A percentile compares a stretch with the other conserved stretches of the same genome.
phyloP scores from a whole-genome alignment of 352 stramenopile species.

The Phytophthora aleatoria region DNA sequence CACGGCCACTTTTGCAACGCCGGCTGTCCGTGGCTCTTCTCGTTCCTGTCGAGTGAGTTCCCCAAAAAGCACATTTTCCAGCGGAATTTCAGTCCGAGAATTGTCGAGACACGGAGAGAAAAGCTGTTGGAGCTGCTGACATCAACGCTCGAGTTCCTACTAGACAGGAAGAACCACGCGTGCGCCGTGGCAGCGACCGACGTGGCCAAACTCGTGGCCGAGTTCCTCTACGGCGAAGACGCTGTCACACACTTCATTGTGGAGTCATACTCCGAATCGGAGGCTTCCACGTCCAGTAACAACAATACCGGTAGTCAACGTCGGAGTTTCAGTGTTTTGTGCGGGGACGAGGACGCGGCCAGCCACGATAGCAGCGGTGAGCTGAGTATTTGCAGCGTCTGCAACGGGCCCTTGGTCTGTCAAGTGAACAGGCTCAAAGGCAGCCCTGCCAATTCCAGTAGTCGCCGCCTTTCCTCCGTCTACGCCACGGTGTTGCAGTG shows the following conservation, averaged over 20 bases:
- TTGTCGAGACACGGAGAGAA: slow-evolving; percentile 15
- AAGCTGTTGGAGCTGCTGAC: slow-evolving; percentile 27
- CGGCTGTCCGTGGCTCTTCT: slow-evolving; percentile 35
- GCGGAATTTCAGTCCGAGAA: slow-evolving; percentile 20
- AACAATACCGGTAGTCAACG: slow-evolving; percentile 7
- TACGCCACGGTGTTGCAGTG: slow-evolving; percentile 37
- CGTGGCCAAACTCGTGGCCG: slow-evolving; percentile 29
- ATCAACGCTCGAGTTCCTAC: slow-evolving; percentile 29
- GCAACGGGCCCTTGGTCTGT: slow-evolving; percentile 20
- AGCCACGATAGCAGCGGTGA: neutral
- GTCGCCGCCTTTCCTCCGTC: slow-evolving; percentile 22
- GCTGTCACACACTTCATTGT: slow-evolving; percentile 24
- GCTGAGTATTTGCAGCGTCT: slow-evolving; percentile 24
- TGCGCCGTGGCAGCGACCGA: slow-evolving; percentile 27
- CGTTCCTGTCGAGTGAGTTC: slow-evolving; percentile 35
- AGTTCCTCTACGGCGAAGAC: slow-evolving; percentile 35
- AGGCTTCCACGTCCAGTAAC: slow-evolving; percentile 2
- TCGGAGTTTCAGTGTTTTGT: slow-evolving; percentile 1
- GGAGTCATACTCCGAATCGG: slow-evolving; percentile 21
- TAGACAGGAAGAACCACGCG: slow-evolving; percentile 35
- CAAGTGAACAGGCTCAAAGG: neutral
- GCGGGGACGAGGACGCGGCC: slow-evolving; percentile 8
- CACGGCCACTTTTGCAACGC: slow-evolving; percentile 43
- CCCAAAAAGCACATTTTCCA: slow-evolving; percentile 40
- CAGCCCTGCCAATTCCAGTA: slow-evolving; percentile 3